Evolutionary conservation across 805 yeast genomes (phyloP), one percentile per base, ranked within the genome.

Genomic region (Lipomyces yamanashiensis): DNA sequence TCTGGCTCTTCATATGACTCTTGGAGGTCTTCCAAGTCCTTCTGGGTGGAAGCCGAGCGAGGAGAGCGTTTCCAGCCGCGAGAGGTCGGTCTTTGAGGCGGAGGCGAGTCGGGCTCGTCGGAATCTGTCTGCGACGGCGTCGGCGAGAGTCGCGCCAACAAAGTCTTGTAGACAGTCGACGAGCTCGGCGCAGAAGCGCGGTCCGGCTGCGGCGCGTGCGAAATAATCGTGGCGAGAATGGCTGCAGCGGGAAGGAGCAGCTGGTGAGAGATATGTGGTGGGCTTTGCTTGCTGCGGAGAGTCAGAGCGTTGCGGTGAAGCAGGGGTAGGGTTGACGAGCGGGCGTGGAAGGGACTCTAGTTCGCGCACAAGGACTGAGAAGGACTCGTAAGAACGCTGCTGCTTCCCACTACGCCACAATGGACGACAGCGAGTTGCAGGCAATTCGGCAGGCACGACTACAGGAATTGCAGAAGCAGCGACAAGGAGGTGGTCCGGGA

Each of bases 371-470:
- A 28, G 5, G 28, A 28, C 5, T 28, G 28, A 28, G 28, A 28
- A 28, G 28, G 28, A 28, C 28, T 28, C 28, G 5, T 28, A 28
- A 28, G 5, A 28, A 28, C 2, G 23, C 53, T 49, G 34, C 40
- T 49, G 3, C 21, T 13, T 9, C 21, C 6, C 21, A 12, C 13
- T 17, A 37, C 23, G 21, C 43, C 28, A 40, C 51, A 60, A 36
- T 92, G 97, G 97, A 90, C 71, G 93, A 91, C 74, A 77, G 86
- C 23, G 99, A 93, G 76, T 79, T 93, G 63, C 86, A 87, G 70
- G 97, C 97, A 39, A 89, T 93, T 67, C 84, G 98, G 71, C 91
- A 90, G 51, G 98, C 98, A n/a, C 84, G 98, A 69, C 77, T 93
- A 70, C 87, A 88, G 28, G 97, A 93, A 76, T 79, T 93, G 66